Percentiles rank a stretch among this genome's conserved stretches.
These are phyloP conservation scores for Anthoceros angustus DNA, from an alignment of 225 moss, liverwort and hornwort genomes.

Conservation along the genomic window DNA sequence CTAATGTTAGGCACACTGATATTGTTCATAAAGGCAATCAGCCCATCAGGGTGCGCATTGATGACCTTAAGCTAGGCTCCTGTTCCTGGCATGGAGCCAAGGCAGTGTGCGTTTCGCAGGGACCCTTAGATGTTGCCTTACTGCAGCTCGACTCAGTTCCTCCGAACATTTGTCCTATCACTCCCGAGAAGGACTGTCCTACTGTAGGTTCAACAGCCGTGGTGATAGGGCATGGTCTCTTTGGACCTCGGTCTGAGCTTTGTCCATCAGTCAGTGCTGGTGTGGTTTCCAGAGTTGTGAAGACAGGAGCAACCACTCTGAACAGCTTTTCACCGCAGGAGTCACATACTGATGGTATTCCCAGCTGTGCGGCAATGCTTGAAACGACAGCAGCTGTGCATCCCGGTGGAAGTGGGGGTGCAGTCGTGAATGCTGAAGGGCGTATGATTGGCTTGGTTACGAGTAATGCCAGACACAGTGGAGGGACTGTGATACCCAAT, in stretches of 20 bases:
- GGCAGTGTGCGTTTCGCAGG: slow-evolving; percentile 80
- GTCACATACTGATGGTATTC: slow-evolving; percentile 18
- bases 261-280: slow-evolving; percentile 87
- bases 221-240: slow-evolving; percentile 90
- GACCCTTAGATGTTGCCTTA: slow-evolving; percentile 81
- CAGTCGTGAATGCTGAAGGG: slow-evolving; percentile 85
- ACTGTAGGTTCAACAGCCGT: slow-evolving; percentile 67
- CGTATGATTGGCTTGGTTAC: slow-evolving; percentile 91
- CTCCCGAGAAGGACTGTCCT: slow-evolving; percentile 62
- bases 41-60: slow-evolving; percentile 76
- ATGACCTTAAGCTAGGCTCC: slow-evolving; percentile 45
- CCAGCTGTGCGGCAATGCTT: slow-evolving; percentile 64
- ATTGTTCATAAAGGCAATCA: slow-evolving; percentile 53
- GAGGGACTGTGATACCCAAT: slow-evolving; percentile 85
- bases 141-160: slow-evolving; percentile 73
- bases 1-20: slow-evolving; percentile 29
- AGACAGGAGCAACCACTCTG: slow-evolving; percentile 42
- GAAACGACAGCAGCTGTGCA: slow-evolving; percentile 98
- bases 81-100: slow-evolving; percentile 88
- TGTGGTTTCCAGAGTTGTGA: slow-evolving; percentile 90
- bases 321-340: background rate
- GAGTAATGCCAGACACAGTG: slow-evolving; percentile 93
- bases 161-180: slow-evolving; percentile 52
- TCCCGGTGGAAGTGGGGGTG: slow-evolving; percentile 96
- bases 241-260: slow-evolving; percentile 94